Evolutionary conservation across 192 early-diverging fungal species (phyloP).

Genomic region (Podila epicladia): DNA sequence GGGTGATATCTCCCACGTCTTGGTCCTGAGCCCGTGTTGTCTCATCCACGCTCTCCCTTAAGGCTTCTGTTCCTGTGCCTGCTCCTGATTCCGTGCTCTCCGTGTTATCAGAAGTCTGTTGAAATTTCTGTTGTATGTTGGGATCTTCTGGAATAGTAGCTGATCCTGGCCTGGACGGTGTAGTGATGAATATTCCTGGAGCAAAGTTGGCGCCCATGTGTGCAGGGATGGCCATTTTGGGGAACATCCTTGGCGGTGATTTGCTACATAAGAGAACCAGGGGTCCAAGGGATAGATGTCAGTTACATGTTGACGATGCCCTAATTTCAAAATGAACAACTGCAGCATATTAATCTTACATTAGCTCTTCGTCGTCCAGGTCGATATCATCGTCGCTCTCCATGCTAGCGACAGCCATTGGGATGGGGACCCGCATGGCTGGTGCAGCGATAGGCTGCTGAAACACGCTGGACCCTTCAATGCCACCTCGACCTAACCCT

Average conservation of each 20-base stretch:
- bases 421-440: slow-evolving; percentile 29
- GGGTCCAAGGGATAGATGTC: background rate
- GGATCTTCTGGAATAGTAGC: slow-evolving; percentile 49
- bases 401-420: slow-evolving; percentile 34
- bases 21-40: background rate
- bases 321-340: background rate
- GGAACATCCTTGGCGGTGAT: slow-evolving; percentile 40
- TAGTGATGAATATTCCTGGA: slow-evolving; percentile 57
- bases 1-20: slow-evolving; percentile 40
- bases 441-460: slow-evolving; percentile 37
- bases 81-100: slow-evolving; percentile 1
- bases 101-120: background rate
- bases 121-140: slow-evolving; percentile 14
- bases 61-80: background rate
- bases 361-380: slow-evolving; percentile 69
- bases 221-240: slow-evolving; percentile 43
- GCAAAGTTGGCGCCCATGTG: slow-evolving; percentile 49
- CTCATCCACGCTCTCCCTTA: too few species aligned
- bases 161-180: slow-evolving; percentile 56
- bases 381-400: slow-evolving; percentile 75
- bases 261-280: slow-evolving; percentile 24
- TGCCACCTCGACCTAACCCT: slow-evolving; percentile 50
- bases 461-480: slow-evolving; percentile 25
- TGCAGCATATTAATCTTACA: slow-evolving; percentile 21
- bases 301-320: too few species aligned